Conservation (phyloP, 768 basidiomycete species). For the Leucosporidium yakuticum region DNA sequence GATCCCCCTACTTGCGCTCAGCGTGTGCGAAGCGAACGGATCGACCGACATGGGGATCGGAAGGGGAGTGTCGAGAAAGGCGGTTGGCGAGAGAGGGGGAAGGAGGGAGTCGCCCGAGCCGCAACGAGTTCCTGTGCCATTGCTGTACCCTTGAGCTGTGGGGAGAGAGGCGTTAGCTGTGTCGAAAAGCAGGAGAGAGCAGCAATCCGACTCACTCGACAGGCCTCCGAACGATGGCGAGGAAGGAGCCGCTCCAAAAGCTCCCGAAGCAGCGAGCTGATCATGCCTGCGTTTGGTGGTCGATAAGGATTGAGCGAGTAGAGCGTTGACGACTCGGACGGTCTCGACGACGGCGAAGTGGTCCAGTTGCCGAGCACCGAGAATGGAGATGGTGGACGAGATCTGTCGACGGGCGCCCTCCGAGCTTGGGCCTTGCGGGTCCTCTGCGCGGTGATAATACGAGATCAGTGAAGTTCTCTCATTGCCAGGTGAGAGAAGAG, state of each 20-base stretch:
- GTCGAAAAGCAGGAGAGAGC: not conserved
- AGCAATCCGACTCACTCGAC: not conserved
- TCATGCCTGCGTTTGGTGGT: not conserved
- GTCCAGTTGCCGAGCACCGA: too few relatives aligned
- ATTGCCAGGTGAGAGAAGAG: not conserved
- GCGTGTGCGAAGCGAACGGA: not conserved
- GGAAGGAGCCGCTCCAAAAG: too few relatives aligned
- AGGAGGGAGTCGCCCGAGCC: not conserved
- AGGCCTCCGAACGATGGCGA: too few relatives aligned
- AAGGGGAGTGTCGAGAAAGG: slow-evolving; percentile 1
- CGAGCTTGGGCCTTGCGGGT: slow-evolving; percentile 11
- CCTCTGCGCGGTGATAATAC: slow-evolving; percentile 1
- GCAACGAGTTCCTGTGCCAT: too few relatives aligned
- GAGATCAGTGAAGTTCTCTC: not conserved
- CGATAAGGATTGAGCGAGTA: not conserved
- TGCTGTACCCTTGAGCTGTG: not conserved
- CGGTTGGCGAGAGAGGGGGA: not conserved
- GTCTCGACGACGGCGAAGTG: slow-evolving; percentile 5
- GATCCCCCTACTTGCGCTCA: too few relatives aligned
- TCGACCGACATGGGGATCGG: slow-evolving; percentile 25
- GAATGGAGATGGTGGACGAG: too few relatives aligned
- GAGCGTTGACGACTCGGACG: slow-evolving; percentile 1
- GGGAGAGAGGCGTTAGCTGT: not conserved
- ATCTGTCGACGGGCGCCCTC: too few relatives aligned
- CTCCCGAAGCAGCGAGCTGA: not conserved